Evolutionary conservation across 106 monocot genomes (phyloP).

Genomic region (Dioscorea zingiberensis): DNA sequence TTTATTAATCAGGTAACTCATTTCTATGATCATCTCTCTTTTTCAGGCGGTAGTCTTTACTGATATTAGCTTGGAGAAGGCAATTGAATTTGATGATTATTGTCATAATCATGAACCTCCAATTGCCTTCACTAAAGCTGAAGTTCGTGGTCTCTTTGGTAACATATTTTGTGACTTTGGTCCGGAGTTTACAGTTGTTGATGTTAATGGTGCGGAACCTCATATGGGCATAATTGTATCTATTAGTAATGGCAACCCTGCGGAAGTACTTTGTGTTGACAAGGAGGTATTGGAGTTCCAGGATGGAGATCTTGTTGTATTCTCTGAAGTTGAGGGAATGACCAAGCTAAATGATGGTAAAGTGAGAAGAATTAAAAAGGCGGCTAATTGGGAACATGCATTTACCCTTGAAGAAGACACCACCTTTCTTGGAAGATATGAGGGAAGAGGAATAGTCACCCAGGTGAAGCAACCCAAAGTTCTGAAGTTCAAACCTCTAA

Average conservation of each 20-base stretch:
- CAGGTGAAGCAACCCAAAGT: conserved; percentile 59
- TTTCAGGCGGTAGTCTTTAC: conserved; percentile 80
- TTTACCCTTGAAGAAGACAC: conserved; percentile 65
- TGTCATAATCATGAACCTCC: conserved; percentile 70
- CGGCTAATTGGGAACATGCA: too few species aligned
- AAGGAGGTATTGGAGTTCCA: conserved; percentile 75
- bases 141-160: conserved; percentile 72
- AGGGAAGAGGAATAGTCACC: conserved; percentile 59
- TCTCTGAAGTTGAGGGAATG: conserved; percentile 81
- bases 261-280: conserved; percentile 69
- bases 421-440: conserved; percentile 37
- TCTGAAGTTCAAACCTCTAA: conserved; percentile 39
- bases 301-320: conserved; percentile 68
- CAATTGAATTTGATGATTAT: conserved; percentile 64
- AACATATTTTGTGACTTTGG: conserved; percentile 79
- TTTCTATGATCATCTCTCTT: background rate
- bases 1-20: background rate
- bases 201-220: conserved; percentile 78
- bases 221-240: conserved; percentile 79
- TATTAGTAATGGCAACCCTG: conserved; percentile 66
- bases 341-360: conserved; percentile 75
- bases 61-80: conserved; percentile 61
- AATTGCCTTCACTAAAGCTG: conserved; percentile 68
- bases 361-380: conserved; percentile 54
- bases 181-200: conserved; percentile 59